A percentile compares a stretch with the other conserved stretches of the same genome.
phyloP scores from a whole-genome alignment of 2,329 filamentous ascomycete species.

The Exophiala oligosperma region DNA sequence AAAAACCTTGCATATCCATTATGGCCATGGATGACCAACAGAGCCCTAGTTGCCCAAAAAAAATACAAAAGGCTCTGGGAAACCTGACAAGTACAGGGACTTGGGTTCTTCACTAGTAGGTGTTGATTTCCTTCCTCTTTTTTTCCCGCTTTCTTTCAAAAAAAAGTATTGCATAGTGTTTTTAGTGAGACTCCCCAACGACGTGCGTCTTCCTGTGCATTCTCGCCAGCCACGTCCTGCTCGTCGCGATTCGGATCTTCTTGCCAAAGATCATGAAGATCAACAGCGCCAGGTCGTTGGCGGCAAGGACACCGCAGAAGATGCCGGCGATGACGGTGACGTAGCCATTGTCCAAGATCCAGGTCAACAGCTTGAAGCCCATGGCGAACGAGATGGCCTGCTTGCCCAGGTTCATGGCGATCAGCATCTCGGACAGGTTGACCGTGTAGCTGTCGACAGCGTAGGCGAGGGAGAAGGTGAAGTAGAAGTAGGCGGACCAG shows the following conservation, averaged over 20 bases:
- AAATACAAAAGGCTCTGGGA: too few relatives aligned
- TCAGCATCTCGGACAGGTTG: slow-evolving; percentile 64
- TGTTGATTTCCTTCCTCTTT: too few relatives aligned
- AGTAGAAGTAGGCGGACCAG: slow-evolving; percentile 56
- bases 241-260: slow-evolving; percentile 48
- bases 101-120: too few relatives aligned
- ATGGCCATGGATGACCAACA: not conserved
- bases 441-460: slow-evolving; percentile 60
- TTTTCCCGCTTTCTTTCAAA: too few relatives aligned
- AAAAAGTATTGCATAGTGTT: not conserved
- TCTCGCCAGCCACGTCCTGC: slow-evolving; percentile 49
- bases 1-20: too few relatives aligned
- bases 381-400: slow-evolving; percentile 58
- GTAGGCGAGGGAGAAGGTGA: slow-evolving; percentile 61
- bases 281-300: slow-evolving; percentile 51
- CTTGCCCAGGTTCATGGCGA: slow-evolving; percentile 60
- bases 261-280: slow-evolving; percentile 55
- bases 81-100: too few relatives aligned
- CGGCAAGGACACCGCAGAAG: slow-evolving; percentile 50
- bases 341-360: slow-evolving; percentile 52
- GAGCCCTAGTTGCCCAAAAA: not conserved
- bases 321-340: slow-evolving; percentile 53
- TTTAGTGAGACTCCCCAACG: slow-evolving; percentile 35
- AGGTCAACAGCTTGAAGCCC: slow-evolving; percentile 52
- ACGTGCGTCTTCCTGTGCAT: slow-evolving; percentile 43